phyloP scores from a whole-genome alignment of 2,329 filamentous ascomycete species.

The Chaetoscypha palmicola region DNA sequence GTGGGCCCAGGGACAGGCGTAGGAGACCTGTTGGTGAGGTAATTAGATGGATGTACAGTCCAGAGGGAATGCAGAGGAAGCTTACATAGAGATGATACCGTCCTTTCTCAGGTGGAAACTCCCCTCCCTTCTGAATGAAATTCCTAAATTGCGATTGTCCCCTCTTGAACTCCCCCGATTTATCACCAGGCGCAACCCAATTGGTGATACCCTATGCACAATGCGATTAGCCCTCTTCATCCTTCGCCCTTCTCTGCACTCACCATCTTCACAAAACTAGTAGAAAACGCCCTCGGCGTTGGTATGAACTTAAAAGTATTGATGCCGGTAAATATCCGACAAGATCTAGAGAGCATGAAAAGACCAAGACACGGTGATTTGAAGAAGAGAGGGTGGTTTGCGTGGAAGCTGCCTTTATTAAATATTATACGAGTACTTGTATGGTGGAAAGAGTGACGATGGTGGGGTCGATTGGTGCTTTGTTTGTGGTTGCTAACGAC shows the following conservation, averaged over 20 bases:
- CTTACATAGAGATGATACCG: constrained; percentile 87
- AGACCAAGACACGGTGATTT: not conserved
- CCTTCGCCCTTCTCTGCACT: constrained; percentile 9
- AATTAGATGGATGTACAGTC: not conserved
- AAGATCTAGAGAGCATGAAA: not conserved
- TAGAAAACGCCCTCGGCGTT: not conserved
- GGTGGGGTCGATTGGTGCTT: not conserved
- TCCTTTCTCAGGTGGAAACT: constrained; percentile 71
- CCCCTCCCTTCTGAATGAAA: constrained; percentile 54
- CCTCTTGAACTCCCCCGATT: constrained; percentile 86
- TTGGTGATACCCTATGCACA: constrained; percentile 59
- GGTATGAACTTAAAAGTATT: not conserved
- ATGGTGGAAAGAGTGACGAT: not conserved
- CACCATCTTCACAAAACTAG: constrained; percentile 11
- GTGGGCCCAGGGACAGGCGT: constrained; percentile 63
- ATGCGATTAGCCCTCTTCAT: no score
- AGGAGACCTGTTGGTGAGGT: constrained; percentile 29
- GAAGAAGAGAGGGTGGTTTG: no score
- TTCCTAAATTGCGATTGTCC: constrained; percentile 73
- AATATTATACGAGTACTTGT: not conserved
- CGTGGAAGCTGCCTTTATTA: no score
- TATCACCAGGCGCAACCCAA: constrained; percentile 74
- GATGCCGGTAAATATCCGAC: not conserved
- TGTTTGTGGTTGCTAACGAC: not conserved
- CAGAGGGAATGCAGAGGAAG: constrained; percentile 79